Conservation (phyloP, 805 yeast genomes). For the Candida lessepsii region DNA sequence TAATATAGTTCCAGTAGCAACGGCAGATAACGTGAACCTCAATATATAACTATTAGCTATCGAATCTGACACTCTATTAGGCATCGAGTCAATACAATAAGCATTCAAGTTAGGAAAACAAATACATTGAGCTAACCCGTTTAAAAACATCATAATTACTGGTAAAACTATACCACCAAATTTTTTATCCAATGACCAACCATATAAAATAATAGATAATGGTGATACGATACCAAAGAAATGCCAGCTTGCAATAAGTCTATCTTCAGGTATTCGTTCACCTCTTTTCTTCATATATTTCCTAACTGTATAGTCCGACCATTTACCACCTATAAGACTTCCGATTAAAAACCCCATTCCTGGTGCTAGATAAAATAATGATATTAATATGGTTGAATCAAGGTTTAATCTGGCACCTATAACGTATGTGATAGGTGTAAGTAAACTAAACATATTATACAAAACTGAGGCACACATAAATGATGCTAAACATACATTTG, state of each 20-base stretch:
- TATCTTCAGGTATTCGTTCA: slow-evolving; percentile 49
- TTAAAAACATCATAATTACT: slow-evolving; percentile 43
- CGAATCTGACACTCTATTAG: slow-evolving; percentile 50
- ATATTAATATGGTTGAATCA: slow-evolving; percentile 44
- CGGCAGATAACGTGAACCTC: slow-evolving; percentile 47
- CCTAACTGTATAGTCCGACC: slow-evolving; percentile 47
- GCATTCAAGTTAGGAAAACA: slow-evolving; percentile 51
- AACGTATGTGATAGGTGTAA: slow-evolving; percentile 54
- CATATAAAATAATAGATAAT: slow-evolving; percentile 44
- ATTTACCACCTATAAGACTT: slow-evolving; percentile 48
- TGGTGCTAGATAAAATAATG: slow-evolving; percentile 53
- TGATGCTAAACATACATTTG: slow-evolving; percentile 41
- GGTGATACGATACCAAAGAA: slow-evolving; percentile 45
- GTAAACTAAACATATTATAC: slow-evolving; percentile 49
- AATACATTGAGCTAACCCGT: slow-evolving; percentile 49
- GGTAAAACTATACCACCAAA: slow-evolving; percentile 56
- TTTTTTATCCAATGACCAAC: slow-evolving; percentile 48
- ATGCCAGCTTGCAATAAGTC: slow-evolving; percentile 27
- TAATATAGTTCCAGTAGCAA: slow-evolving; percentile 48
- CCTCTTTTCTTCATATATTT: slow-evolving; percentile 43
- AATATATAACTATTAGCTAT: slow-evolving; percentile 50
- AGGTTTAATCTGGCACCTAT: slow-evolving; percentile 53
- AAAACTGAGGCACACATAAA: slow-evolving; percentile 35
- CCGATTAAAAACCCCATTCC: slow-evolving; percentile 53
- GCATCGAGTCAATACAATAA: slow-evolving; percentile 56